Percentiles rank a stretch among this genome's conserved stretches.
Conservation (phyloP, 441 rosid species). For the Croton laevigatus region DNA sequence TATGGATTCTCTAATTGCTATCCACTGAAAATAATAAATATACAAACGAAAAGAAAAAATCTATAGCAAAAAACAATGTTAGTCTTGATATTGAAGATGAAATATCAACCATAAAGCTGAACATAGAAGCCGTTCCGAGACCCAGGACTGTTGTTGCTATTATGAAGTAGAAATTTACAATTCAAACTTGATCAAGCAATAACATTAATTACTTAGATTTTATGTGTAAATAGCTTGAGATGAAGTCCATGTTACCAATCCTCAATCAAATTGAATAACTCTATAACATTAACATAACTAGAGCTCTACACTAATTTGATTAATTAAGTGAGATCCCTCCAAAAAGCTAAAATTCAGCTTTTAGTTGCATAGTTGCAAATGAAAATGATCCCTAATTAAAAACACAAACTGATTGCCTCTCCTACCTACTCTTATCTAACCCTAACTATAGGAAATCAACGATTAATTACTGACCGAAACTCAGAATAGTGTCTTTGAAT, state of each 20-base stretch:
- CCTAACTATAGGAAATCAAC: neutral
- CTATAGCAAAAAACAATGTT: neutral
- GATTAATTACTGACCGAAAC: neutral
- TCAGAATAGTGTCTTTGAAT: too few relatives aligned
- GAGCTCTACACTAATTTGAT: neutral
- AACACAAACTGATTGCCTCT: slow-evolving; percentile 4
- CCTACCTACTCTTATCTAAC: neutral
- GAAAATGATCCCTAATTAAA: neutral
- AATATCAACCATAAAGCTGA: neutral
- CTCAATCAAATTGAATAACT: neutral
- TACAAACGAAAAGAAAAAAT: neutral
- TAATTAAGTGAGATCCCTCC: slow-evolving; percentile 2
- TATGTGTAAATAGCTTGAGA: neutral
- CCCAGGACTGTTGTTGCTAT: neutral
- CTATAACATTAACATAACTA: neutral
- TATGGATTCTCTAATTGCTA: too few relatives aligned
- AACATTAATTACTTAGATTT: neutral
- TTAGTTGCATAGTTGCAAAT: neutral
- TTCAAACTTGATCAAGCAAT: neutral
- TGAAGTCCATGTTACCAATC: neutral
- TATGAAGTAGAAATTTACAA: neutral
- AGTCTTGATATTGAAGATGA: neutral
- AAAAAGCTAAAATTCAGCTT: neutral
- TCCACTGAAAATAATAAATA: too few relatives aligned
- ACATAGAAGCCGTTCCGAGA: neutral